These are phyloP conservation scores for Barbatosphaeria neglecta DNA, from an alignment of 495 filamentous ascomycete genomes.

Conservation along the genomic window DNA sequence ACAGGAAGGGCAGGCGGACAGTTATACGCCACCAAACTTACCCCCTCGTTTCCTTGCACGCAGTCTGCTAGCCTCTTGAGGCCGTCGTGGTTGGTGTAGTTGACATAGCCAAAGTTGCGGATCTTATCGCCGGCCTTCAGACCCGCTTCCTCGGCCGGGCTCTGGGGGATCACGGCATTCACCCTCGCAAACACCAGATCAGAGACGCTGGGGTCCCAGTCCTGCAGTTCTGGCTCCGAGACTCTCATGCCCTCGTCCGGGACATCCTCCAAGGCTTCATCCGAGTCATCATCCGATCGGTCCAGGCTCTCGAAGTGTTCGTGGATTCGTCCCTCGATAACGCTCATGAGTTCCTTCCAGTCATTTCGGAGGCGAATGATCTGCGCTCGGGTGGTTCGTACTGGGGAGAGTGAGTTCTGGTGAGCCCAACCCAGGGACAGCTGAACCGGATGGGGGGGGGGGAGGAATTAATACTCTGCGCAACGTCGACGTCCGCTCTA, in stretches of 20 bases:
- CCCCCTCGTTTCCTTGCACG: slow-evolving; percentile 81
- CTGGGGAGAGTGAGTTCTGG: slow-evolving; percentile 31
- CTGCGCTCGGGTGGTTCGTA: slow-evolving; percentile 78
- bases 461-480: slow-evolving; percentile 59
- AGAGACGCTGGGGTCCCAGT: slow-evolving; percentile 26
- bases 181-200: slow-evolving; percentile 81
- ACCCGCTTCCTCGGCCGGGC: slow-evolving; percentile 77
- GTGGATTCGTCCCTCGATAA: slow-evolving; percentile 73
- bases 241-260: neutral
- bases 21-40: slow-evolving; percentile 34
- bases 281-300: no score
- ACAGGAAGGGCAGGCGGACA: neutral
- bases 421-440: no score
- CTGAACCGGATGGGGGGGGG: neutral
- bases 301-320: slow-evolving; percentile 54
- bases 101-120: slow-evolving; percentile 70
- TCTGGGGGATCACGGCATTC: slow-evolving; percentile 65
- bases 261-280: slow-evolving; percentile 22
- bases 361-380: slow-evolving; percentile 89
- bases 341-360: slow-evolving; percentile 75
- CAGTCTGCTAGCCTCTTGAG: slow-evolving; percentile 73
- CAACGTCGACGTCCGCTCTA: slow-evolving; percentile 85
- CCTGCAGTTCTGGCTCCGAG: slow-evolving; percentile 10
- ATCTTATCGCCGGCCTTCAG: slow-evolving; percentile 75
- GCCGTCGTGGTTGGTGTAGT: slow-evolving; percentile 73